Conservation (phyloP, 495 filamentous ascomycete genomes). For the Talaromyces wortmannii region DNA sequence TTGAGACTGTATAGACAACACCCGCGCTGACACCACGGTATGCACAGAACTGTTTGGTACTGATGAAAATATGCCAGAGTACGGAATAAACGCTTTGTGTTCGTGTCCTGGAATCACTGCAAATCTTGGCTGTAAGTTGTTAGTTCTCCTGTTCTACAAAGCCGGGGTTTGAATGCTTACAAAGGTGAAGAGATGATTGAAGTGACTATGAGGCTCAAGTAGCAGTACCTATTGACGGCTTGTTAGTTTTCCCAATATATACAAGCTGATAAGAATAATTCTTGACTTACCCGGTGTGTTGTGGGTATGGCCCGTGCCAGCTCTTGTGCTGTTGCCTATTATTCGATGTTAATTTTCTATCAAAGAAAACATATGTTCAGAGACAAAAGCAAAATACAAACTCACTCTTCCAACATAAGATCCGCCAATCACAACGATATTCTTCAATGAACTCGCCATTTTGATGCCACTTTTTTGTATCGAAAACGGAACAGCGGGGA, state of each 20-base stretch:
- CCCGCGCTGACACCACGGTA: slow-evolving; percentile 33
- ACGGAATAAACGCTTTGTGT: slow-evolving; percentile 52
- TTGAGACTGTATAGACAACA: slow-evolving; percentile 28
- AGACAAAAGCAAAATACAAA: neutral
- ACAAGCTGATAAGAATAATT: neutral
- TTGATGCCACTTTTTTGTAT: neutral
- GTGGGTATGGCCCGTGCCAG: slow-evolving; percentile 26
- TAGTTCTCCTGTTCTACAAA: neutral
- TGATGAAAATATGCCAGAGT: slow-evolving; percentile 28
- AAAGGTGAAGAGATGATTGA: slow-evolving; percentile 48
- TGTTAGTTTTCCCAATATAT: neutral
- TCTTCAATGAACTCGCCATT: slow-evolving; percentile 23
- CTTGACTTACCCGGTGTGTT: slow-evolving; percentile 24
- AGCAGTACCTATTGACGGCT: slow-evolving; percentile 31
- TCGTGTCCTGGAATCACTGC: slow-evolving; percentile 40
- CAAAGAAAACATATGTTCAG: neutral
- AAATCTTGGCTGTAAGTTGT: slow-evolving; percentile 36
- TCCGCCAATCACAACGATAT: slow-evolving; percentile 35
- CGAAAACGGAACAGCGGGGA: too few species aligned
- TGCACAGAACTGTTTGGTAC: slow-evolving; percentile 25
- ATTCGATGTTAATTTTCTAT: slow-evolving; percentile 3
- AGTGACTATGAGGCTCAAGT: slow-evolving; percentile 45
- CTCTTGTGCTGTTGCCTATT: slow-evolving; percentile 28
- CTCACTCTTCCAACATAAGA: slow-evolving; percentile 35
- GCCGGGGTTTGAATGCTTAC: slow-evolving; percentile 17